Base-by-base conservation (phyloP, 140 eudicot species). In the Anethum foeniculum region DNA sequence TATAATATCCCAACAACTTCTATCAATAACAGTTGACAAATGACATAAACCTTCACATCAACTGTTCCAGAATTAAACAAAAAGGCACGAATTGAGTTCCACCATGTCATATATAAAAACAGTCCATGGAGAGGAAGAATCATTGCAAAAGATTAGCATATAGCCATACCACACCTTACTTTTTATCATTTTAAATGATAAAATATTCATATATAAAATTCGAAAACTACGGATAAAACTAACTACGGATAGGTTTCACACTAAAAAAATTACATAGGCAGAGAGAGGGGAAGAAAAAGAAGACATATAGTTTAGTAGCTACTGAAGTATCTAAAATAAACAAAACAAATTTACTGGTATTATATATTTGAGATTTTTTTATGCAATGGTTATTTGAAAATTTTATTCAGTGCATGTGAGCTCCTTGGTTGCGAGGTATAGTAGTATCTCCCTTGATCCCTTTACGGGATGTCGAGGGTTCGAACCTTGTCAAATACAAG, bases 11-110 rank as follows among this genome's bases (percentile, higher is more conserved):
- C 25, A 41, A 73, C 52, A 73, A 19, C 77, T 73, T n/a, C 34
- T 23, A 23, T 43, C 28, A 23, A n/a, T 13, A 73, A 43, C 21
- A n/a, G 77, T 44, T 43, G 21, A 38, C 77, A 72, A 72, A 19
- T 72, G 54, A 74, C 77, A 74, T 39, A 74, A 43, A 74, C 38
- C 56, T 41, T 43, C 77, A 43, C 56, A 23, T n/a, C 77, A 73
- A 73, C 16, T 43, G 52, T 43, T 73, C 30, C 18, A n/a, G 18
- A 43, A 43, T 19, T 10, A 21, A 73, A 43, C 48, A 47, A 44
- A 43, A 74, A 74, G 34, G 77, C 51, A 38, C 1, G 30, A 27
- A 41, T 41, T 47, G 56, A 12, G 58, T 47, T 73, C 77, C 77
- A 73, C 38, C 36, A 74, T 74, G 51, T 43, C 54, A 74, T 23